Base-by-base conservation (phyloP, 257 asterid species). In the Fraxinus quadrangulata region DNA sequence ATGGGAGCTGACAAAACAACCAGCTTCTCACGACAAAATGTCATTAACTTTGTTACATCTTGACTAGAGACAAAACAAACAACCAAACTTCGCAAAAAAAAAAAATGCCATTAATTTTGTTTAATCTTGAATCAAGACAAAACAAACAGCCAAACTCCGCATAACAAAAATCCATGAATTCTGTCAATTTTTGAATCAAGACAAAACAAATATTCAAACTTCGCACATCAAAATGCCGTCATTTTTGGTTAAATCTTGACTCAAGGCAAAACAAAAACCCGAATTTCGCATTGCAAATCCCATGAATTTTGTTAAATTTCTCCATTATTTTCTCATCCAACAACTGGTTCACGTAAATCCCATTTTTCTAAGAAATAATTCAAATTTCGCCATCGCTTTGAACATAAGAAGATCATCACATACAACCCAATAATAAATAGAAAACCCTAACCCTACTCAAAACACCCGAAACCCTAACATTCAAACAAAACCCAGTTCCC, bases 401-500 rank as follows among this genome's bases (percentile, higher is more conserved):
- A 19, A 70, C 6, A 28, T 9, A n/a, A 31, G 75, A 70, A 75
- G 11, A 71, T 17, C 17, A 40, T 17, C 47, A 14, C 24, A 61
- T 59, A 42, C 26, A 28, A 34, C 78, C 74, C 81, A 24, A 13
- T 24, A 76, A 71, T 63, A 34, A 30, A 71, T 47, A 54, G 42
- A 78, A 75, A 78, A 75, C 85, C 77, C 61, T 73, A 77, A n/a
- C 80, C 84, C 78, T 40, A 31, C 37, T 66, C 77, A 24, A 17
- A 54, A 33, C 78, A 75, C 61, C 77, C 77, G 71, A 26, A 75
- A 47, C 66, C 54, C 67, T 23, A 9, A 34, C 13, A 21, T 10
- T 47, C 33, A 33, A 56, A 54, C 63, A 72, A 72, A 28, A 40
- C 47, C 6, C 79, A 12, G 40, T 74, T 67, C 59, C 79, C 71